A percentile compares a stretch with the other conserved stretches of the same genome.
Evolutionary conservation across 1,284 basidiomycete species (phyloP).

Genomic region (Sparassis latifolia): DNA sequence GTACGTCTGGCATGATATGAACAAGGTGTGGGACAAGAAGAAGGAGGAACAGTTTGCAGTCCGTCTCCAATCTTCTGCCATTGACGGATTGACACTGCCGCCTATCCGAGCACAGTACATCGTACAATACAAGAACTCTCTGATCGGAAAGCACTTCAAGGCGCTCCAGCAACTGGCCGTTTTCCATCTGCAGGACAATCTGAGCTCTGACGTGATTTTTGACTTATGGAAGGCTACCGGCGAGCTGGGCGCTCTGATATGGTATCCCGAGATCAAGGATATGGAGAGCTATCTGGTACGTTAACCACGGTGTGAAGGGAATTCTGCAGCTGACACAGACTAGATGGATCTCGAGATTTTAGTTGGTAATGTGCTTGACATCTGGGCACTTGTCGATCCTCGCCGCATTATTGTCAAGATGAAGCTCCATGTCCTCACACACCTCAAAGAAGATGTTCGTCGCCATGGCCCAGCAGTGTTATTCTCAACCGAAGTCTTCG

Average conservation of each 20-base stretch:
- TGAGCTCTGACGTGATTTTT: conserved; percentile 8
- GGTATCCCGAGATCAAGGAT: conserved; percentile 28
- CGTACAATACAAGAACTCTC: conserved; percentile 16
- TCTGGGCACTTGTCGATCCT: conserved; percentile 14
- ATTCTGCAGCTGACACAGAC: not conserved
- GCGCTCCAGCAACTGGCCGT: conserved; percentile 11
- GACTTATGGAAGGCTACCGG: conserved; percentile 23
- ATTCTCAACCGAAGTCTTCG: conserved; percentile 34
- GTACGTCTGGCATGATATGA: too few relatives aligned
- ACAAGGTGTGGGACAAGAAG: too few relatives aligned
- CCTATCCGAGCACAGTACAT: conserved; percentile 17
- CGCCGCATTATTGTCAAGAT: conserved; percentile 16
- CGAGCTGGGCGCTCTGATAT: conserved; percentile 26
- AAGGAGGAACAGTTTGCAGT: conserved; percentile 5
- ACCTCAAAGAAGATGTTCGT: conserved; percentile 16
- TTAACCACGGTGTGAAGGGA: too few relatives aligned
- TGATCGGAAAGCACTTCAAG: conserved; percentile 20
- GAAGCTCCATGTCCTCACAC: conserved; percentile 22
- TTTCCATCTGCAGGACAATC: conserved; percentile 14
- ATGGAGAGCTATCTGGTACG: conserved; percentile 27
- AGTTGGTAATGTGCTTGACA: conserved; percentile 17
- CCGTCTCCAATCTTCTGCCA: conserved; percentile 9
- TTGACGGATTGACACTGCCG: conserved; percentile 12
- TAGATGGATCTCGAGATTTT: conserved; percentile 11
- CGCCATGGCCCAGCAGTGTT: conserved; percentile 16